Evolutionary conservation across 1,139 yeast species (phyloP).

Genomic region (Williopsis jadinii): DNA sequence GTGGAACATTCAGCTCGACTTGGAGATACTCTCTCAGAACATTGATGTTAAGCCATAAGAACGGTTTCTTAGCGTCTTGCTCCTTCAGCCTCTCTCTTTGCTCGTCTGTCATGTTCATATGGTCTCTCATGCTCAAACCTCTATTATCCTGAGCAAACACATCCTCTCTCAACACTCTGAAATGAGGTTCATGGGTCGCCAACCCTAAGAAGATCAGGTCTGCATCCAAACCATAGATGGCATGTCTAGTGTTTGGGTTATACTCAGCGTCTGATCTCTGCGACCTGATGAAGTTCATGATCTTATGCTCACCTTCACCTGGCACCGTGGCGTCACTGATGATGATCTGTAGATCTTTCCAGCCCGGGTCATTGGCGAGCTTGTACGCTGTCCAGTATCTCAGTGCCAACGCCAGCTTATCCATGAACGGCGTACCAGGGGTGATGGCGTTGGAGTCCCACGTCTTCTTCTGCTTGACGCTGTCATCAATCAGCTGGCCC

Average conservation of each 20-base stretch:
- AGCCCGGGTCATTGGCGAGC: constrained; percentile 78
- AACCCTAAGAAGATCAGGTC: constrained; percentile 94
- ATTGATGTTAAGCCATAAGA: constrained; percentile 88
- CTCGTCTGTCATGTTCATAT: constrained; percentile 52
- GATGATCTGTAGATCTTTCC: constrained; percentile 80
- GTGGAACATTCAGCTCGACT: constrained; percentile 69
- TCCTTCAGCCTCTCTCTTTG: constrained; percentile 48
- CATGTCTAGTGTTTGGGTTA: constrained; percentile 84
- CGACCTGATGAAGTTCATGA: constrained; percentile 87
- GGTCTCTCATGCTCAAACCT: constrained; percentile 40
- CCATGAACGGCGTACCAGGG: constrained; percentile 99
- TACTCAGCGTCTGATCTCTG: constrained; percentile 82
- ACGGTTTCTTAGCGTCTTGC: constrained; percentile 70
- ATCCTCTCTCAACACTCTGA: constrained; percentile 88
- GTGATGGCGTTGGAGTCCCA: constrained; percentile 98
- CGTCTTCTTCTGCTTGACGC: constrained; percentile 36
- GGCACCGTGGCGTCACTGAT: constrained; percentile 97
- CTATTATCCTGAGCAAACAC: constrained; percentile 74
- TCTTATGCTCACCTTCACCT: constrained; percentile 98
- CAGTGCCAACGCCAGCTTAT: constrained; percentile 70
- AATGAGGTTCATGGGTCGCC: constrained; percentile 96
- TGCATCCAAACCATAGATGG: constrained; percentile 96
- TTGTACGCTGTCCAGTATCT: constrained; percentile 90
- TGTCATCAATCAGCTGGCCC: constrained; percentile 61
- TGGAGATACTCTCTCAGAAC: constrained; percentile 84